These are phyloP conservation scores for Alternaria angustiovoidea DNA, from an alignment of 2,329 filamentous ascomycete species.

Conservation along the genomic window DNA sequence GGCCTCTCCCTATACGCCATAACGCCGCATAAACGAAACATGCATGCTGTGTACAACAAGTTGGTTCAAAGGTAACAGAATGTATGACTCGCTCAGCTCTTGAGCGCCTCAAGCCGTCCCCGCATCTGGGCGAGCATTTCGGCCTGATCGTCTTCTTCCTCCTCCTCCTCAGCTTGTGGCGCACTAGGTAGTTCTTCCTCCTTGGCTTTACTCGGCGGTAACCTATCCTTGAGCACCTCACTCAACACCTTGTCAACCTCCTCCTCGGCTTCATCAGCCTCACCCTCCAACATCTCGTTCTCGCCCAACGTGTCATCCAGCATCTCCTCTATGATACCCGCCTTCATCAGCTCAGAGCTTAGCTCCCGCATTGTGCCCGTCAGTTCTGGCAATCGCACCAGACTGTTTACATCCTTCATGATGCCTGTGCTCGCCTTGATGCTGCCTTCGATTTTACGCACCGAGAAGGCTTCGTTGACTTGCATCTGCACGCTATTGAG, in stretches of 20 bases:
- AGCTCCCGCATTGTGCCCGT: conserved; percentile 90
- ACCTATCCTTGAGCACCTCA: conserved; percentile 85
- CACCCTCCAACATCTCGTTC: conserved; percentile 69
- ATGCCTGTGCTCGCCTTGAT: conserved; percentile 87
- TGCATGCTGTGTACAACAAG: not conserved
- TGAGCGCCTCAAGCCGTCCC: conserved; percentile 85
- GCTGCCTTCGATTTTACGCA: conserved; percentile 94
- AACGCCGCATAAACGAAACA: not conserved
- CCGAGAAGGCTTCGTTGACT: conserved; percentile 93
- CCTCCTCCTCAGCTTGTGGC: conserved; percentile 65
- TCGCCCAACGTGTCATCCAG: conserved; percentile 83
- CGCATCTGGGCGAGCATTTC: conserved; percentile 95
- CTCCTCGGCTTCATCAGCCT: conserved; percentile 73
- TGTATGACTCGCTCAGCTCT: conserved; percentile 68
- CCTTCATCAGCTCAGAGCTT: conserved; percentile 86
- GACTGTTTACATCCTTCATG: conserved; percentile 94
- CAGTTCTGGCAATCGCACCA: conserved; percentile 85
- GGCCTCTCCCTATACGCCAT: not conserved
- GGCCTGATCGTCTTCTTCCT: conserved; percentile 86
- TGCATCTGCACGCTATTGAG: conserved; percentile 95
- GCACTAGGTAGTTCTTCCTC: conserved; percentile 62
- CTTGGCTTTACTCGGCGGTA: conserved; percentile 70
- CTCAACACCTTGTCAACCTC: conserved; percentile 94
- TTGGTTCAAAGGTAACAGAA: not conserved
- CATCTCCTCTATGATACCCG: conserved; percentile 98